phyloP scores from a whole-genome alignment of 257 asterid genomes.

The Eustoma russellianum region DNA sequence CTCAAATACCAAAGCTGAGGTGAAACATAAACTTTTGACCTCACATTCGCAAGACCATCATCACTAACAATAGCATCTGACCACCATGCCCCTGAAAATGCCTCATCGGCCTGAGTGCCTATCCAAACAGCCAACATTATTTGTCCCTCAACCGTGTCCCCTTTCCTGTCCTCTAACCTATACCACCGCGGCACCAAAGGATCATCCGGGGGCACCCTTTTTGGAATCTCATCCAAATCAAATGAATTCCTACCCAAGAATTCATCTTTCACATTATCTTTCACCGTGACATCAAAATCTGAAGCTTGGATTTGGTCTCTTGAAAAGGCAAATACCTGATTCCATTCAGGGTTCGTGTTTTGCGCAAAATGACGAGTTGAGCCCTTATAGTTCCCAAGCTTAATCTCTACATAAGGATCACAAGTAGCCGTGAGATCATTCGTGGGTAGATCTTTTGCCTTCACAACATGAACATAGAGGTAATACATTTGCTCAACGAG shows the following conservation, averaged over 20 bases:
- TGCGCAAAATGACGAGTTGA: conserved; percentile 36
- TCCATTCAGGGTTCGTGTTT: conserved; percentile 39
- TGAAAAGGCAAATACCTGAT: conserved; percentile 44
- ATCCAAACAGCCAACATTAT: conserved; percentile 47
- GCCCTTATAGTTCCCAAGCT: conserved; percentile 42
- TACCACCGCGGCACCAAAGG: conserved; percentile 50
- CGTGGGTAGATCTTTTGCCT: conserved; percentile 34
- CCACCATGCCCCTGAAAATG: conserved; percentile 46
- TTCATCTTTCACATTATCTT: conserved; percentile 41
- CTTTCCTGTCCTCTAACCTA: conserved; percentile 36
- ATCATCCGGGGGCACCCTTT: conserved; percentile 44
- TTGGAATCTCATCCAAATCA: conserved; percentile 37
- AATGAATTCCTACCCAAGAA: conserved; percentile 30
- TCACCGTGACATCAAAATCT: conserved; percentile 31
- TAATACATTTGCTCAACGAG: conserved; percentile 49
- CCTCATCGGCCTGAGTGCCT: conserved; percentile 51
- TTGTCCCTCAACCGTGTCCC: conserved; percentile 32
- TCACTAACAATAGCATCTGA: conserved; percentile 39
- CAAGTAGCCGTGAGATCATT: conserved; percentile 36
- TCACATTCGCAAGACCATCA: conserved; percentile 33
- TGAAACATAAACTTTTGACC: conserved; percentile 42
- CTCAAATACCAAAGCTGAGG: conserved; percentile 44
- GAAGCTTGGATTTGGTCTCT: conserved; percentile 40
- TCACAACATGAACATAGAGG: conserved; percentile 43
- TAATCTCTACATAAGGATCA: conserved; percentile 45